Base-by-base conservation (phyloP, 2,329 filamentous ascomycete genomes). In the Aspergillus sergii region DNA sequence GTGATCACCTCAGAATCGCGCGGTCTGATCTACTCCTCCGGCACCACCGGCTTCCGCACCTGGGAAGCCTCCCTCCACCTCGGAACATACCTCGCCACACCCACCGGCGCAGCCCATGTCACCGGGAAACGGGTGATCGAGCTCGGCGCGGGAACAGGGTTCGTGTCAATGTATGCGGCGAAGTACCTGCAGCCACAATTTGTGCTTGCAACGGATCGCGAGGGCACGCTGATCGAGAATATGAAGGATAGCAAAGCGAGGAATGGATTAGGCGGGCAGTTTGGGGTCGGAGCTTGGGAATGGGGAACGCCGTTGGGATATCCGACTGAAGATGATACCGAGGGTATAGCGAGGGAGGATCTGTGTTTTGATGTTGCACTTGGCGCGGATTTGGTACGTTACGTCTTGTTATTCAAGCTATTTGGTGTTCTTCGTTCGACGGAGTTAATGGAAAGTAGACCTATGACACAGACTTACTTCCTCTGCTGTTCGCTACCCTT, bases 61-160 rank as follows among this genome's bases (percentile, higher is more conserved):
- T 91, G 89, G 89, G 89, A 91, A 76, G 89, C 87, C 5, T 86
- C 88, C 8, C 78, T 91, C 4, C 85, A 89, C 68, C 82, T 91
- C 1, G 88, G 83, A 11, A 82, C 85, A 2, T 91, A 86, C 71
- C 80, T 91, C 3, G 75, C 83, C 16, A 81, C 74, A 6, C 69
- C 77, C 5, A 55, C 71, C 12, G 85, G 85, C n/a, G 76, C 75
- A 48, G 65, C 72, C 2, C 70, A 84, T 4, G 74, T 91, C 21
- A 69, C 71, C 4, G 83, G 80, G 3, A 88, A 86, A 68, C 82
- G 77, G 19, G 74, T 91, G 2, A 79, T 91, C 6, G 89, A 91
- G 71, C 81, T 91, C 4, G 89, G 89, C 36, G 87, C 88, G 23
- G 89, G 89, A 1, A 90, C 89, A 5, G 89, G 89, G 0, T 85